Base-by-base conservation (phyloP, 164 flowering plant species). In the Amborella trichopoda region DNA sequence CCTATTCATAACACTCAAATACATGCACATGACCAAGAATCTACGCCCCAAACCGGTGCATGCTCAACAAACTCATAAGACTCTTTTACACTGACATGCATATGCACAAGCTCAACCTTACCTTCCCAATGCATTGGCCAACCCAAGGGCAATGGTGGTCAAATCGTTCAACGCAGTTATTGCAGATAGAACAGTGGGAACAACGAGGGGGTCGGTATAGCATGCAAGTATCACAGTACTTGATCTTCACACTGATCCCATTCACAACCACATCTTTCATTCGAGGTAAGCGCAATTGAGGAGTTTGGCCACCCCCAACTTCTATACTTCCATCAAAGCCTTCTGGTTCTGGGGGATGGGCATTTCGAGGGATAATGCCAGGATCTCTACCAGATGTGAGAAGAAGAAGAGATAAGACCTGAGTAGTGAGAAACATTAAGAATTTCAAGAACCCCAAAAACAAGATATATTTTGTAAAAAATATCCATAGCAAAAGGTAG, bases 131-230 rank as follows among this genome's bases (percentile, higher is more conserved):
- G 70, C 98, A 90, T 59, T 86, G 98, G 40, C 98, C 93, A 56
- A 86, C 95, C 98, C 98, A 91, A 20, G 98, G 98, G 64, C 96
- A 90, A 57, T 83, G 98, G 52, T 86, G 98, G 52, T 90, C 95
- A 68, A 86, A 90, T 37, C 91, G 70, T 54, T 86, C 89, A 12
- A 90, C 97, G 55, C 97, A 85, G 52, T 90, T 90, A 46, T 83
- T 83, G 68, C 94, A 80, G 39, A 83, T 83, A 21, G 94, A 83
- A 53, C 94, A 83, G 51, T 90, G 97, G 2, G 97, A 90, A 65
- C 97, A 90, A 28, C 97, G 94, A 46, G 97, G 97, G 56, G 98
- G 91, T 39, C 98, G 70, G 62, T 90, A 90, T 26, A 86, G 84
- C 97, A 90, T 86, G 78, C 98, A 90, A 32, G 95, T 90, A 56